Evolutionary conservation across 257 asterid genomes (phyloP).

Genomic region (Petunia axillaris): DNA sequence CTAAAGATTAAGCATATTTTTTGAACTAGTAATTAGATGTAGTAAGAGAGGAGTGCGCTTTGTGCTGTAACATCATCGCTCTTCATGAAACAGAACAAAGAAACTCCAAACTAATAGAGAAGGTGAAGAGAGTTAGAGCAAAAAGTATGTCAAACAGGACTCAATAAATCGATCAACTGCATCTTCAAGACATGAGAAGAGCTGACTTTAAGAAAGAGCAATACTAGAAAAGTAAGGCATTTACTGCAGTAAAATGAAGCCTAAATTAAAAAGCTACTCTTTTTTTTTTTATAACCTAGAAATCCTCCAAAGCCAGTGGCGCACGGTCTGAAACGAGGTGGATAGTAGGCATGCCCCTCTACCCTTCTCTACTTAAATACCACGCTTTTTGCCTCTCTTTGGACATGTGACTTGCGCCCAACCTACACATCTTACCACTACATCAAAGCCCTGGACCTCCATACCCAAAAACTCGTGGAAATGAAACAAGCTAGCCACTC

Average conservation of each 20-base stretch:
- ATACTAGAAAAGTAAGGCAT: background rate
- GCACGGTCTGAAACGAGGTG: no score
- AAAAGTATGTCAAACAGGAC: background rate
- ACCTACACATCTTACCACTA: no score
- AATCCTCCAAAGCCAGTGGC: no score
- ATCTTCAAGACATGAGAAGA: background rate
- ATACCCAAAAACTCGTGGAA: no score
- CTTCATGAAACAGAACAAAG: background rate
- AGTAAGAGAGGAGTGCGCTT: background rate
- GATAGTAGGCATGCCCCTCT: no score
- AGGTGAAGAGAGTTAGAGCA: background rate
- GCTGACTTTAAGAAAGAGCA: background rate
- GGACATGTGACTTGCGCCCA: no score
- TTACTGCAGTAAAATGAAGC: background rate
- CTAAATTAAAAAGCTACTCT: background rate
- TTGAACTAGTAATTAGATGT: conserved; percentile 16
- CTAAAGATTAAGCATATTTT: background rate
- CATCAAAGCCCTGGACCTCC: no score
- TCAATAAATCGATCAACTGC: background rate
- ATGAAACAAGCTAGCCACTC: no score
- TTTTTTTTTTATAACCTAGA: no score
- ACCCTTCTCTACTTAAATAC: no score
- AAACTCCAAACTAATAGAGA: background rate
- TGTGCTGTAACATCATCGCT: background rate
- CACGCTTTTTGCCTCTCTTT: no score